Conservation (phyloP, 768 basidiomycete species). For the Auricularia heimuer region DNA sequence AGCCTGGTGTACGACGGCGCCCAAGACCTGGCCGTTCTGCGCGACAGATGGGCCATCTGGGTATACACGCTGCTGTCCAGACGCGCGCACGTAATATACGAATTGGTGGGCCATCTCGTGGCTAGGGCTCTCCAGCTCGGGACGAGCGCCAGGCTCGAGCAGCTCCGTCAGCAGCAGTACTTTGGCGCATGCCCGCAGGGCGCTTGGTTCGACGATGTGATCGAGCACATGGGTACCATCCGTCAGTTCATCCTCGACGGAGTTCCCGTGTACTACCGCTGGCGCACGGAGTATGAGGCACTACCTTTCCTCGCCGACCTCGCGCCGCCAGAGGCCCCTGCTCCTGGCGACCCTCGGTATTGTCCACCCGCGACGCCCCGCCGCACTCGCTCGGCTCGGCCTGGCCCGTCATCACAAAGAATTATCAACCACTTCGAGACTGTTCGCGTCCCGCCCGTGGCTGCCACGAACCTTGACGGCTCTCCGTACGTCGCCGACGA, state of each 20-base stretch:
- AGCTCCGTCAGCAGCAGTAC: not conserved
- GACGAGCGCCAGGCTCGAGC: not conserved
- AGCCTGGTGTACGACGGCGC: not conserved
- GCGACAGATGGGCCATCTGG: not conserved
- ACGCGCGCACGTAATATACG: not conserved
- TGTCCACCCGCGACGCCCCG: no score
- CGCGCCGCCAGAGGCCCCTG: no score
- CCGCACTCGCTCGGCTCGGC: no score
- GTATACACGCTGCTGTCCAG: not conserved
- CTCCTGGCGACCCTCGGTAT: no score
- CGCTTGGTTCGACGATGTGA: not conserved
- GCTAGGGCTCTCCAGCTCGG: not conserved
- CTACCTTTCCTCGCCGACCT: no score
- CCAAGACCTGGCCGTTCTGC: not conserved
- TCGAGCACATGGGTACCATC: not conserved
- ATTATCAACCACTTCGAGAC: no score
- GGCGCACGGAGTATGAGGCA: not conserved
- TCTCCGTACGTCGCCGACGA: no score
- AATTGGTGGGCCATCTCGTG: not conserved
- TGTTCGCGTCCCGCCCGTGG: no score
- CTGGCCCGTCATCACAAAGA: no score
- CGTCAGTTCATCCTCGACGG: not conserved
- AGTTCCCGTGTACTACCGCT: not conserved
- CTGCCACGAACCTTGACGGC: no score
- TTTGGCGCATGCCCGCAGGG: not conserved